Conservation (phyloP, 164 flowering plant species). For the Vitis rupestris region DNA sequence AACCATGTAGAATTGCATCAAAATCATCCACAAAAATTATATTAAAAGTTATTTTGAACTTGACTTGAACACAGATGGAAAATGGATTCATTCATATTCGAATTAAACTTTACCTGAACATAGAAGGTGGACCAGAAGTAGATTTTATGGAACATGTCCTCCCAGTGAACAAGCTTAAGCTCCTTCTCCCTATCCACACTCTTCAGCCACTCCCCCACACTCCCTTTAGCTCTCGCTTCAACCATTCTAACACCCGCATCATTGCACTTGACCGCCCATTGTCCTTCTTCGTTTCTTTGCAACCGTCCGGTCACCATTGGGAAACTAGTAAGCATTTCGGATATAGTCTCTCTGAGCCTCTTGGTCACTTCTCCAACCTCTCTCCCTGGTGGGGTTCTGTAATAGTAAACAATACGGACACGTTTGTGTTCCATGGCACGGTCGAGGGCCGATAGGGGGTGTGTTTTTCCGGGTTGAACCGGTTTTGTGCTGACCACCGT, state of each 20-base stretch:
- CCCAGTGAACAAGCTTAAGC: slow-evolving; percentile 61
- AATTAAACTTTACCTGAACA: slow-evolving; percentile 41
- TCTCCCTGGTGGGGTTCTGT: slow-evolving; percentile 7
- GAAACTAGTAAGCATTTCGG: slow-evolving; percentile 36
- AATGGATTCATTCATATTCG: no score
- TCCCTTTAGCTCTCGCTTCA: slow-evolving; percentile 56
- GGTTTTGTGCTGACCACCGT: slow-evolving; percentile 53
- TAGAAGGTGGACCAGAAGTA: slow-evolving; percentile 72
- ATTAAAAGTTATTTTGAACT: no score
- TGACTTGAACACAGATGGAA: no score
- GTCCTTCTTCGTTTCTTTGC: slow-evolving; percentile 30
- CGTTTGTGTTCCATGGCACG: slow-evolving; percentile 49
- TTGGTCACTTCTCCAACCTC: slow-evolving; percentile 28
- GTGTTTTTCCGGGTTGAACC: slow-evolving; percentile 37
- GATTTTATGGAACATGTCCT: slow-evolving; percentile 53
- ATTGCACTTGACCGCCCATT: slow-evolving; percentile 65
- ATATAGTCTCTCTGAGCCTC: slow-evolving; percentile 35
- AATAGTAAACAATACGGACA: slow-evolving; percentile 47
- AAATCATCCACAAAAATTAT: no score
- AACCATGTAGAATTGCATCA: no score
- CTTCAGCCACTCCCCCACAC: slow-evolving; percentile 54
- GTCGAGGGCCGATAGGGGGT: slow-evolving; percentile 44
- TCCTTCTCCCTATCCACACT: slow-evolving; percentile 48
- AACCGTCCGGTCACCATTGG: slow-evolving; percentile 56
- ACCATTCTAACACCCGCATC: slow-evolving; percentile 69